A percentile compares a stretch with the other conserved stretches of the same genome.
phyloP scores from a whole-genome alignment of 441 rosid species.

The Macaranga tanarius region DNA sequence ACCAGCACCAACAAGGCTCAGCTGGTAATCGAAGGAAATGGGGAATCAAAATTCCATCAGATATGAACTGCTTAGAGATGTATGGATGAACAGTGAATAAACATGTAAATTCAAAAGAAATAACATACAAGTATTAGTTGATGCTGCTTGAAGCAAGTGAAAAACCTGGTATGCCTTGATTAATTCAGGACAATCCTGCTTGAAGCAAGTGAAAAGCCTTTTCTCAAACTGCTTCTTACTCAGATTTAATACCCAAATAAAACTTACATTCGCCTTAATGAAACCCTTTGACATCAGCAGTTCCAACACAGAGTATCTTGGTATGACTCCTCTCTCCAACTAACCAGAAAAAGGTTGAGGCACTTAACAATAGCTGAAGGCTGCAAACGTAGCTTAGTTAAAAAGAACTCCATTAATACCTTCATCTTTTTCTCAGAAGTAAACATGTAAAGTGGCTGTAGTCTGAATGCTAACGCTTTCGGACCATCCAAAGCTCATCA shows the following conservation, averaged over 20 bases:
- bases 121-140: too few relatives aligned
- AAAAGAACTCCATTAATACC: conserved; percentile 4
- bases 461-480: conserved; percentile 11
- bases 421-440: conserved; percentile 5
- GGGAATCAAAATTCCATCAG: conserved; percentile 43
- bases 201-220: neutral
- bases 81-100: conserved; percentile 65
- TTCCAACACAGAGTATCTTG: conserved; percentile 1
- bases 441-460: neutral
- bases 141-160: too few relatives aligned
- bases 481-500: conserved; percentile 18
- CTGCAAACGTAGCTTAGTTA: neutral
- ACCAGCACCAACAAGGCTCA: conserved; percentile 35
- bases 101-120: conserved; percentile 8
- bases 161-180: neutral
- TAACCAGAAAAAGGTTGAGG: neutral
- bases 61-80: conserved; percentile 77
- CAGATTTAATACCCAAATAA: neutral
- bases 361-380: conserved; percentile 2
- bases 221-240: neutral
- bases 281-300: conserved; percentile 2
- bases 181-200: conserved; percentile 5
- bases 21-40: conserved; percentile 47
- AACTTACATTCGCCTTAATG: neutral
- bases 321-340: neutral